Evolutionary conservation across 305 asterid genomes (phyloP).

Genomic region (Fraxinus albicans): DNA sequence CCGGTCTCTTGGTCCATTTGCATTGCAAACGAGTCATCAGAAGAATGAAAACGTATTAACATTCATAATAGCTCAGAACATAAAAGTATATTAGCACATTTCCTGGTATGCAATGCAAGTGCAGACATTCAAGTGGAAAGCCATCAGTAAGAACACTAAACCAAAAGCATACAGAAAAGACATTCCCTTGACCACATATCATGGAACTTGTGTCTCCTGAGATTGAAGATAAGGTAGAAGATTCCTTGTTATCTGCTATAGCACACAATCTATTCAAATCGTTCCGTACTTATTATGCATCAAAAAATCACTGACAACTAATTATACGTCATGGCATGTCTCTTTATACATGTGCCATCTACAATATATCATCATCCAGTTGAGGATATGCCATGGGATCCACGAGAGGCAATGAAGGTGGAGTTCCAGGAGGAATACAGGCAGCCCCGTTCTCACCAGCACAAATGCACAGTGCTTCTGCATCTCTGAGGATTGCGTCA

Average conservation of each 20-base stretch:
- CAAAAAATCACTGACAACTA: not conserved
- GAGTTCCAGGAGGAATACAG: constrained; percentile 93
- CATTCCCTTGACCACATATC: not conserved
- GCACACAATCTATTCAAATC: not conserved
- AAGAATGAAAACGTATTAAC: not conserved
- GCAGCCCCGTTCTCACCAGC: constrained; percentile 98
- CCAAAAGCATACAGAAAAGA: not conserved
- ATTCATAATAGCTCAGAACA: not conserved
- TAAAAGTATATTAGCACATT: not conserved
- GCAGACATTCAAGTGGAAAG: not conserved
- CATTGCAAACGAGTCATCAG: not conserved
- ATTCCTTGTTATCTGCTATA: not conserved
- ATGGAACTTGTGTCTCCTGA: not conserved
- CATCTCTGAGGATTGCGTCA: constrained; percentile 76
- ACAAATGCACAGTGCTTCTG: constrained; percentile 88
- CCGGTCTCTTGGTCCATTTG: not conserved
- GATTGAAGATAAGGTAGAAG: not conserved
- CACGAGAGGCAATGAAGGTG: constrained; percentile 81
- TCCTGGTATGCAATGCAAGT: not conserved
- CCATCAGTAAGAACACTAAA: not conserved
- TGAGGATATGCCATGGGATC: constrained; percentile 71
- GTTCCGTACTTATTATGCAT: not conserved
- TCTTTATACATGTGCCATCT: constrained; percentile 18
- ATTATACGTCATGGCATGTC: not conserved
- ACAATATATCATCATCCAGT: constrained; percentile 72